Evolutionary conservation across 73 alveolate species (phyloP).

Genomic region (Tetrahymena elliotti): DNA sequence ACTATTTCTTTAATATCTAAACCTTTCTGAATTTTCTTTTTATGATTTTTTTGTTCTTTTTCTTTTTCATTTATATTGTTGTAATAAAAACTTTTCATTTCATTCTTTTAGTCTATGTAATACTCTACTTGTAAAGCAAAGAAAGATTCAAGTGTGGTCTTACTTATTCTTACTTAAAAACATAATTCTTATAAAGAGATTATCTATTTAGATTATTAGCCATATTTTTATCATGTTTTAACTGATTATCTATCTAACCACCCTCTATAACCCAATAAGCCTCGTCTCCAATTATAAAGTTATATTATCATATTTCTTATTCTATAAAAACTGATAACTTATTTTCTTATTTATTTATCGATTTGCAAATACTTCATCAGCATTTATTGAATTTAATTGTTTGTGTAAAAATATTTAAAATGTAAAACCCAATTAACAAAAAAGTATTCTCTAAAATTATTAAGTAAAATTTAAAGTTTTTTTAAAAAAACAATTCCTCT

Average conservation of each 20-base stretch:
- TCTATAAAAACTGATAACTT: background rate
- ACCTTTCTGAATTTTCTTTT: background rate
- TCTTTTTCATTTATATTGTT: background rate
- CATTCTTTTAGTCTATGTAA: background rate
- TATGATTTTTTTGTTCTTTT: background rate
- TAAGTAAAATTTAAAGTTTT: too few relatives aligned
- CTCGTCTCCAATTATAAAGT: background rate
- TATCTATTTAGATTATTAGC: background rate
- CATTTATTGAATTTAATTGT: too few relatives aligned
- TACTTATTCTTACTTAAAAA: background rate
- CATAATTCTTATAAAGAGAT: background rate
- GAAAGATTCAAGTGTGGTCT: background rate
- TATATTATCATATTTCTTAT: too few relatives aligned
- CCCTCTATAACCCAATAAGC: background rate
- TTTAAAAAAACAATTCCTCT: too few relatives aligned
- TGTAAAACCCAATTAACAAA: too few relatives aligned
- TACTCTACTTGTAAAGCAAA: background rate
- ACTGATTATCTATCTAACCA: background rate
- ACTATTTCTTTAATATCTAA: too few relatives aligned
- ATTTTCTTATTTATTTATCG: background rate
- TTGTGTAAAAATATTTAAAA: too few relatives aligned
- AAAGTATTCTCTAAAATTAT: too few relatives aligned
- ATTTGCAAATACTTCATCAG: too few relatives aligned
- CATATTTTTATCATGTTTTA: too few relatives aligned
- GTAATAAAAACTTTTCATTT: background rate